Percentiles rank a stretch among this genome's conserved stretches.
Conservation (phyloP, 176 grass and related monocot species). For the Bothriochloa decipiens region DNA sequence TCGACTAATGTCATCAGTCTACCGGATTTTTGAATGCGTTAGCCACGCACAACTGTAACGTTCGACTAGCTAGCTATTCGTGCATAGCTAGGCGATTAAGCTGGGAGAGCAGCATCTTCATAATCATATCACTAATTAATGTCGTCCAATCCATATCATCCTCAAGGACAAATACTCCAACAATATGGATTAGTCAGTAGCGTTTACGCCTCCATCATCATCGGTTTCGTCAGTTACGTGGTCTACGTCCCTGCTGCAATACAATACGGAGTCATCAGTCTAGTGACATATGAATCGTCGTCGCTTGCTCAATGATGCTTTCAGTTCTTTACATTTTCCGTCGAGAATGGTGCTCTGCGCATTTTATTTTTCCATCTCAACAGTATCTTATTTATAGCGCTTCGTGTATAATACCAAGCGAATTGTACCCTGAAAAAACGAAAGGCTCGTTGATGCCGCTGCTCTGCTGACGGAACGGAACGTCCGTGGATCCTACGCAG, state of each 20-base stretch:
- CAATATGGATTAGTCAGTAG: not conserved
- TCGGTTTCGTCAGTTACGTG: constrained; percentile 44
- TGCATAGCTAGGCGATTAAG: constrained; percentile 24
- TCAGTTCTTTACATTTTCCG: constrained; percentile 21
- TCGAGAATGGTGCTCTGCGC: not conserved
- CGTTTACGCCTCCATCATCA: constrained; percentile 25
- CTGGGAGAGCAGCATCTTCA: constrained; percentile 14
- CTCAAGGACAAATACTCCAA: not conserved
- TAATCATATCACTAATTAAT: not conserved
- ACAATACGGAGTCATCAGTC: not conserved
- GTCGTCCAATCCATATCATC: constrained; percentile 36
- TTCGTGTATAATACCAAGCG: not conserved
- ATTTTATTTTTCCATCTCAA: not conserved
- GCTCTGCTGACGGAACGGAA: not conserved
- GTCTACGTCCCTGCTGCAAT: constrained; percentile 34
- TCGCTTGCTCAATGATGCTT: constrained; percentile 15
- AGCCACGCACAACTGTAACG: not conserved
- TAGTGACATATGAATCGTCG: not conserved
- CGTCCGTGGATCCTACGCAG: too few species aligned
- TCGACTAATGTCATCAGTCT: not conserved
- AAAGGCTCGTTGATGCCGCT: not conserved
- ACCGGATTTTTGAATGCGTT: constrained; percentile 31
- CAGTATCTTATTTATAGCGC: not conserved
- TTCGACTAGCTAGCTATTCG: not conserved
- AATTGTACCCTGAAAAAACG: not conserved